Conservation (phyloP, 1,139 yeast species). For the Sugiyamaella sp. region DNA sequence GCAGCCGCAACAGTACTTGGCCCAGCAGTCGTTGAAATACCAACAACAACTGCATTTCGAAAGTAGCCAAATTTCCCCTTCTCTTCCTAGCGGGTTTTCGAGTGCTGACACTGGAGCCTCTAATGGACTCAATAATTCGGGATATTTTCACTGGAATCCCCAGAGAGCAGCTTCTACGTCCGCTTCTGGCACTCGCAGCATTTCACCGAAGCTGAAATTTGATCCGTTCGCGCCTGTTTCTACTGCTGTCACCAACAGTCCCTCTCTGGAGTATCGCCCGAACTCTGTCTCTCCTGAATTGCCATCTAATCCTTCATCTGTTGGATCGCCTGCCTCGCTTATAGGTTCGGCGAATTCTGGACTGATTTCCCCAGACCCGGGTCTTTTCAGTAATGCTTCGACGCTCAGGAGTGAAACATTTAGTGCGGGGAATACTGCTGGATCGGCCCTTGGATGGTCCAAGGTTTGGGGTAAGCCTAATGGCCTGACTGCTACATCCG, state of each 20-base stretch:
- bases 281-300: slow-evolving; percentile 15
- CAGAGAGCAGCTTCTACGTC: slow-evolving; percentile 15
- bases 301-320: not conserved
- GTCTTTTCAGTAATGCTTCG: not conserved
- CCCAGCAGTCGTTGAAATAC: too few species aligned
- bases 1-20: slow-evolving; percentile 4
- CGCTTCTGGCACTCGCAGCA: slow-evolving; percentile 16
- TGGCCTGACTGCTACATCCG: slow-evolving; percentile 23
- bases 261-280: slow-evolving; percentile 6
- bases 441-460: slow-evolving; percentile 25
- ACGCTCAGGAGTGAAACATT: not conserved
- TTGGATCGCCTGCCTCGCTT: not conserved
- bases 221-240: slow-evolving; percentile 28
- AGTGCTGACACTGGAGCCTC: not conserved
- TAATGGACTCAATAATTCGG: not conserved
- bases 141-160: slow-evolving; percentile 3
- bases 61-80: slow-evolving; percentile 4
- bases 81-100: not conserved
- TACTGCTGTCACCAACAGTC: not conserved
- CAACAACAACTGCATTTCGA: not conserved
- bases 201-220: slow-evolving; percentile 25
- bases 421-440: not conserved
- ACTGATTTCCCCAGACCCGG: not conserved
- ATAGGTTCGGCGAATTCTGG: not conserved
- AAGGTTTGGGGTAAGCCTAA: slow-evolving; percentile 27